Base-by-base conservation (phyloP, 139 green algal genomes). In the Chlorella ohadii region DNA sequence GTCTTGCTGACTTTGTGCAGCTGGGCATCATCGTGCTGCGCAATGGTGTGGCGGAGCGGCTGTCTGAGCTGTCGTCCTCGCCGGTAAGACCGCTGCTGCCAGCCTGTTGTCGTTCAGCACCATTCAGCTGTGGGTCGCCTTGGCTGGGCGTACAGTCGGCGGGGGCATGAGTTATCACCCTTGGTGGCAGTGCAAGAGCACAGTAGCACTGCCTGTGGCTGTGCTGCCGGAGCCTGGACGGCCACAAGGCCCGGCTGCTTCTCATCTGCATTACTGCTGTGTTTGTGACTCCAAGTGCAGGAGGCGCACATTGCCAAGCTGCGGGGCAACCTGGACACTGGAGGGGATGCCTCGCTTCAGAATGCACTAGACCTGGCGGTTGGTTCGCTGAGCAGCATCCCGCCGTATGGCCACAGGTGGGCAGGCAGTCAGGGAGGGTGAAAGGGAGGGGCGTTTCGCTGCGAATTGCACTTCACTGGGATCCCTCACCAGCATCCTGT, bases 21-120 rank as follows among this genome's bases (percentile, higher is more conserved):
- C 88, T 99, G 56, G 94, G 93, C 31, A 73, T 99, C 13, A 74
- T 97, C 55, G 81, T 97, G 27, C 82, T 97, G 85, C 93, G 96
- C 44, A 89, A 97, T 81, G 97, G 97, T 36, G 75, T 94, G 36
- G 94, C 94, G 0, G 85, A 97, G 75, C 78, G 84, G 28, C 90
- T 98, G 23, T 96, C 92, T 4, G 90, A 96, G 36, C 89, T 98
- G 13, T 92, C 87, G 5, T 92, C 91, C 63, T 93, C 87, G 39
- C 93, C 93, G 44, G 92, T 94, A 38, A 25, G 74, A 16, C 6
- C 11, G n/a, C n/a, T 51, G 44, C 44, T 6, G 44, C 44, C 44
- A 51, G 44, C 44, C 44, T 51, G 44, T 9, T 51, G 6, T 51
- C 9, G 44, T 51, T 51, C 9, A n/a, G n/a, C n/a, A 9, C 44